Base-by-base conservation (phyloP, 2,329 filamentous ascomycete species). In the Exophiala alcalophila region DNA sequence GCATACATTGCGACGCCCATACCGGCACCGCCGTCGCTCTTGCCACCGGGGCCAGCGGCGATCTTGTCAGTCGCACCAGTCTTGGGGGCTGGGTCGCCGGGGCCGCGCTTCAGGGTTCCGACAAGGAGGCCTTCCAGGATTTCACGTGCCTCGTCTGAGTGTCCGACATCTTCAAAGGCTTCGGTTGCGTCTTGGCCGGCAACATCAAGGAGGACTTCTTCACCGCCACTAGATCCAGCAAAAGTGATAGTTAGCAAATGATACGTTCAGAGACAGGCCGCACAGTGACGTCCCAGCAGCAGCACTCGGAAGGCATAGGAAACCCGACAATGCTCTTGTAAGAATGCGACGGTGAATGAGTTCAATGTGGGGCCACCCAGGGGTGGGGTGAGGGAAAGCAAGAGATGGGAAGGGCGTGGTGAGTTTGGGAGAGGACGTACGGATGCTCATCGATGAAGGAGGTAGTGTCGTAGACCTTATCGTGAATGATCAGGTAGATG, bases 131-230 rank as follows among this genome's bases (percentile, higher is more conserved):
- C 79, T 21, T 84, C 81, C 44, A 98, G 81, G 57, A 94, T 91
- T 74, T 97, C 91, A 57, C 92, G 84, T 57, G 92, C 92, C 77
- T 98, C 92, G 69, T 98, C 92, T 61, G 86, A 94, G 84, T 98
- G 92, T 64, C 92, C 92, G 62, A 98, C 92, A 70, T 98, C 92
- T 75, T 98, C 92, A 66, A 98, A 98, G 50, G 92, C 91, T 73
- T 97, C 92, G 59, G 91, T 95, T 61, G 86, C 85, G 69, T 98
- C 92, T 73, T 95, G 90, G 58, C 92, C 92, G 62, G 77, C 92
- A 54, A 97, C 90, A 59, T 98, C 92, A 58, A 98, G 84, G 53
- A 98, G 75, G 59, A 98, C 92, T 74, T 98, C 92, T 73, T 98
- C 92, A 73, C 92, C 92, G 75, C 92, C 92, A 60, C 92, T 97